Base-by-base conservation (phyloP, 495 filamentous ascomycete species). In the Cenococcum geophilum region DNA sequence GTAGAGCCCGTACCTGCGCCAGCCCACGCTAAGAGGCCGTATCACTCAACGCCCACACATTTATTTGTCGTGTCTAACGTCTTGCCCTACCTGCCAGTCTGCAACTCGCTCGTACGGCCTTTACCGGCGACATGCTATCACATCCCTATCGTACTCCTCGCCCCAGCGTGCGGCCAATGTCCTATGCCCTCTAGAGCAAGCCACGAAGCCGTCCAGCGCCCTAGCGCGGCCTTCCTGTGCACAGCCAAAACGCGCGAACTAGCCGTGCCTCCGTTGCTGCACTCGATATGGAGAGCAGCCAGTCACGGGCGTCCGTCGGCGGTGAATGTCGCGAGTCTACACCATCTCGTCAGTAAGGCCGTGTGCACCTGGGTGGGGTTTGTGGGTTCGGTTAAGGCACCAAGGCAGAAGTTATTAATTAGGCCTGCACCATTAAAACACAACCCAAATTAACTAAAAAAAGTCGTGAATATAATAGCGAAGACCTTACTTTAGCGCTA, bases 21-120 rank as follows among this genome's bases (percentile, higher is more conserved):
- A 52, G 49, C 25, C 21, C 49, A 32, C 55, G 20, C 35, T 43
- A 21, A 32, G 32, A 45, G 18, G 34, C 23, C 27, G 12, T 49
- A 48, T 45, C 40, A 5, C 16, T 14, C 11, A 52, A n/a, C 18
- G 43, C 37, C 37, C 12, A 10, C 43, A 21, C 18, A 20, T 42
- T 22, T 27, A 51, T 50, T 49, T 40, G 57, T n/a, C 59, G 21
- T 21, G 22, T 16, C 43, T 51, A 56, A 61, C 59, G 59, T 56
- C 59, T 60, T 43, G 32, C 4, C 6, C 59, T 6, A 37, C 50
- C 48, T 25, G 14, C 36, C 52, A 3, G 49, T 52, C 11, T 52
- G 49, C 12, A 52, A n/a, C 16, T 52, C 49, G 20, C n/a, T 34
- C 55, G 35, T n/a, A 1, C 32, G 35, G 14, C n/a, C 43, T 18